These are phyloP conservation scores for Prasinococcaceae sp. DNA, from an alignment of 139 green algal genomes.

Conservation along the genomic window DNA sequence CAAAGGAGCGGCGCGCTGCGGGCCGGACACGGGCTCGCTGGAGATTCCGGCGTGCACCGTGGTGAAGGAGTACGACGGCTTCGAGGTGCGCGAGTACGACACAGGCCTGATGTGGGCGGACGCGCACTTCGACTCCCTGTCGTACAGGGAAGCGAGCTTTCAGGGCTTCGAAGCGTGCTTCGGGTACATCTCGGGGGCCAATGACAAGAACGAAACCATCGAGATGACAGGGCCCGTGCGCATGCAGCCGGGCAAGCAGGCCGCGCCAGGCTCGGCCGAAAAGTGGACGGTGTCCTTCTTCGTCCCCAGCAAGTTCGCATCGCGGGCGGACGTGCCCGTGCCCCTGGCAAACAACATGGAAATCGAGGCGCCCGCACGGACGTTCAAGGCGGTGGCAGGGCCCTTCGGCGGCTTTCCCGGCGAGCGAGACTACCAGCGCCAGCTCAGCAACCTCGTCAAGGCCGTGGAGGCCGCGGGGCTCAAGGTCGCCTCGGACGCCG, in stretches of 20 bases:
- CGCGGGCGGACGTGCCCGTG: neutral
- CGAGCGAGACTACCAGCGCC: conserved; percentile 3
- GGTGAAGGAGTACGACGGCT: neutral
- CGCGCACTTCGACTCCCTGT: neutral
- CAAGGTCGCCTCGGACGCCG: conserved; percentile 13
- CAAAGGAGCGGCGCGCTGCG: too few species aligned
- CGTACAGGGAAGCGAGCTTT: neutral
- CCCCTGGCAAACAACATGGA: neutral
- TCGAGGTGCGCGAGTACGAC: neutral
- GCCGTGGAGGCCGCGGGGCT: conserved; percentile 7
- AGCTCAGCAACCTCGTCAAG: neutral
- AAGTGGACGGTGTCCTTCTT: conserved; percentile 1
- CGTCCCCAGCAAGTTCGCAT: neutral
- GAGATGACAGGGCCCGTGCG: neutral
- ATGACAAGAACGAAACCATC: neutral
- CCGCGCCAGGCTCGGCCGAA: too few species aligned
- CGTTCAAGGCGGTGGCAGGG: conserved; percentile 5
- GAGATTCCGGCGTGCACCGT: neutral
- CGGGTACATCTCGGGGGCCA: neutral
- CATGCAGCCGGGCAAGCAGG: neutral
- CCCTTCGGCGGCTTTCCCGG: conserved; percentile 16
- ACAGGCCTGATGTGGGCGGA: neutral
- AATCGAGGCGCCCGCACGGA: too few species aligned
- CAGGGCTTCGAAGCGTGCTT: neutral
- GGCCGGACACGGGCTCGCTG: too few species aligned